Conservation (phyloP, 1,139 yeast genomes). For the Suhomyces bokatorum region DNA sequence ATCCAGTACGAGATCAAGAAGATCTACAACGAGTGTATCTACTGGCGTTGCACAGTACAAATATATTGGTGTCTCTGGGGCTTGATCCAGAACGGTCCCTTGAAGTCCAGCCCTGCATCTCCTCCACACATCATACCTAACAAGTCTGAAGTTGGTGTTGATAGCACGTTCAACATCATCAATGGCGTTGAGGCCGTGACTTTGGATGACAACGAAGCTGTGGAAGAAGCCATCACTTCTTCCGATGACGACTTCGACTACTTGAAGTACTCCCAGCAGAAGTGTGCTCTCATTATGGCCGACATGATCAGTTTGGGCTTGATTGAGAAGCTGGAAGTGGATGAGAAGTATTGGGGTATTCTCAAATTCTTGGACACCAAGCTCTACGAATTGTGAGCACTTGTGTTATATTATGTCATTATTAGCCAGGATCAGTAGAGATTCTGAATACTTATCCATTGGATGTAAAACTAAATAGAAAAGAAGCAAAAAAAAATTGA, state of each 20-base stretch:
- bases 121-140: slow-evolving; percentile 16
- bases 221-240: slow-evolving; percentile 39
- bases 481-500: background rate
- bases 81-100: slow-evolving; percentile 64
- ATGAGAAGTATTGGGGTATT: slow-evolving; percentile 22
- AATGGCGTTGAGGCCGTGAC: slow-evolving; percentile 34
- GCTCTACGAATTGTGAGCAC: slow-evolving; percentile 27
- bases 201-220: slow-evolving; percentile 22
- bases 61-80: slow-evolving; percentile 94
- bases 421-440: too few species aligned
- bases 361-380: slow-evolving; percentile 46
- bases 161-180: slow-evolving; percentile 42
- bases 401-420: background rate
- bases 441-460: background rate
- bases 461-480: background rate
- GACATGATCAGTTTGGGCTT: slow-evolving; percentile 70
- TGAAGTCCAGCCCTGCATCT: slow-evolving; percentile 14
- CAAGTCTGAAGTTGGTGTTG: slow-evolving; percentile 32
- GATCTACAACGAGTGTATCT: slow-evolving; percentile 62
- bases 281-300: slow-evolving; percentile 70
- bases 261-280: slow-evolving; percentile 71
- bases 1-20: slow-evolving; percentile 56
- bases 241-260: slow-evolving; percentile 79
- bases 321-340: slow-evolving; percentile 36
- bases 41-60: slow-evolving; percentile 82